A percentile compares a stretch with the other conserved stretches of the same genome.
Conservation (phyloP, 495 filamentous ascomycete genomes). For the Cercophora samala region DNA sequence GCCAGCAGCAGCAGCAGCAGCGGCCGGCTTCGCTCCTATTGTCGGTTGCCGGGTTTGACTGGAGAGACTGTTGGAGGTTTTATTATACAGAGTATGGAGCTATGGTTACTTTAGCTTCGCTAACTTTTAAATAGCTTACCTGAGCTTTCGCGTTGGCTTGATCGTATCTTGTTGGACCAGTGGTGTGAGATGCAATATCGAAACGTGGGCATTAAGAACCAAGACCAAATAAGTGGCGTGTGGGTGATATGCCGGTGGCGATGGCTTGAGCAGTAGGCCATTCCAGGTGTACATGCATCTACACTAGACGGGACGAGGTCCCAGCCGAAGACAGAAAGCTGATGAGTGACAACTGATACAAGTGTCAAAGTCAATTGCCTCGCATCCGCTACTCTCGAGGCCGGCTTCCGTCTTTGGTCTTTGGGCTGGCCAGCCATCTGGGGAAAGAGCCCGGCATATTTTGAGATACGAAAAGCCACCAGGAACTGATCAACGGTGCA, state of each 20-base stretch:
- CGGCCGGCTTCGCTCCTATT: slow-evolving; percentile 1
- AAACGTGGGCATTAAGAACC: too few relatives aligned
- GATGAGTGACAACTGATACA: not conserved
- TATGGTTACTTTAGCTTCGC: too few relatives aligned
- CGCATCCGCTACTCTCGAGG: not conserved
- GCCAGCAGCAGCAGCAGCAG: too few relatives aligned
- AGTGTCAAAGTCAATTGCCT: not conserved
- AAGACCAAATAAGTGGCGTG: not conserved
- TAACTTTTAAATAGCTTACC: too few relatives aligned
- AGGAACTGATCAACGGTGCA: not conserved
- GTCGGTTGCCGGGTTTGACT: not conserved
- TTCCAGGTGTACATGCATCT: not conserved
- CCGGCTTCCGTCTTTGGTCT: not conserved
- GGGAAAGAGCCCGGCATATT: not conserved
- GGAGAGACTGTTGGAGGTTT: not conserved
- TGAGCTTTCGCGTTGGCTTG: not conserved
- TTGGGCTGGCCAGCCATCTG: not conserved
- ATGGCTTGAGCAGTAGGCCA: not conserved
- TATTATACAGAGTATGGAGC: too few relatives aligned
- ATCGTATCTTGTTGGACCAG: not conserved
- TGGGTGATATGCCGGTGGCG: not conserved
- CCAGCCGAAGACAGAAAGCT: not conserved
- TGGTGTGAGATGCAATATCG: not conserved
- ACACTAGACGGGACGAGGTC: too few relatives aligned
- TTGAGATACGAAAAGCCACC: not conserved